Evolutionary conservation across 257 asterid genomes (phyloP).

Genomic region (Echium plantagineum): DNA sequence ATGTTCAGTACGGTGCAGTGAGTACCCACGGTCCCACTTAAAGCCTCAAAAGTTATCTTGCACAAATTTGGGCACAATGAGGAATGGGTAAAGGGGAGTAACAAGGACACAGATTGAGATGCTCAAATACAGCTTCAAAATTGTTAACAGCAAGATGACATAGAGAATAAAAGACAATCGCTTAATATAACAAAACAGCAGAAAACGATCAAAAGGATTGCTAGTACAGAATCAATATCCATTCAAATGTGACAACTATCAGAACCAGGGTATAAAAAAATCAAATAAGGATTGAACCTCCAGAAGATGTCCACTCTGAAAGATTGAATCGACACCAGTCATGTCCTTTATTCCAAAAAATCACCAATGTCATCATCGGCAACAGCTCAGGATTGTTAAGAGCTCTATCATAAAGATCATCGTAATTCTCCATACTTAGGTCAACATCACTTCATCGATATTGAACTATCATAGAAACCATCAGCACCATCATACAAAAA

Average conservation of each 20-base stretch:
- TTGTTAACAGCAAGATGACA: too few species aligned
- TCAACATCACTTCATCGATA: conserved; percentile 70
- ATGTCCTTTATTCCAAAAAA: conserved; percentile 41
- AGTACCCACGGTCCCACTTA: too few species aligned
- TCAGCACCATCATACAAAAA: conserved; percentile 23
- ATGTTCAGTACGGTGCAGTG: too few species aligned
- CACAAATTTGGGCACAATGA: too few species aligned
- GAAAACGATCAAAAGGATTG: too few species aligned
- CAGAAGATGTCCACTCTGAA: conserved; percentile 30
- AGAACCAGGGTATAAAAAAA: not conserved
- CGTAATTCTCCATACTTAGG: conserved; percentile 49
- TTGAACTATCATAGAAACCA: conserved; percentile 37
- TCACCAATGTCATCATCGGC: conserved; percentile 49
- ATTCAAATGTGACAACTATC: not conserved
- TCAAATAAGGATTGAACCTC: conserved; percentile 31
- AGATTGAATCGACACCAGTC: conserved; percentile 38
- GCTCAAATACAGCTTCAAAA: too few species aligned
- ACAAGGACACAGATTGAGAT: too few species aligned
- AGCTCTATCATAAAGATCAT: conserved; percentile 56
- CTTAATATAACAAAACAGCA: not conserved
- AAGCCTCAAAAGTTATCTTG: too few species aligned
- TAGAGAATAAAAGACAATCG: too few species aligned
- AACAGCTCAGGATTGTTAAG: conserved; percentile 37
- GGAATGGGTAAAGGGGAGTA: too few species aligned
- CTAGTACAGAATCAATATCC: conserved; percentile 4